Evolutionary conservation across 768 basidiomycete genomes (phyloP).

Genomic region (Suillus lakei): DNA sequence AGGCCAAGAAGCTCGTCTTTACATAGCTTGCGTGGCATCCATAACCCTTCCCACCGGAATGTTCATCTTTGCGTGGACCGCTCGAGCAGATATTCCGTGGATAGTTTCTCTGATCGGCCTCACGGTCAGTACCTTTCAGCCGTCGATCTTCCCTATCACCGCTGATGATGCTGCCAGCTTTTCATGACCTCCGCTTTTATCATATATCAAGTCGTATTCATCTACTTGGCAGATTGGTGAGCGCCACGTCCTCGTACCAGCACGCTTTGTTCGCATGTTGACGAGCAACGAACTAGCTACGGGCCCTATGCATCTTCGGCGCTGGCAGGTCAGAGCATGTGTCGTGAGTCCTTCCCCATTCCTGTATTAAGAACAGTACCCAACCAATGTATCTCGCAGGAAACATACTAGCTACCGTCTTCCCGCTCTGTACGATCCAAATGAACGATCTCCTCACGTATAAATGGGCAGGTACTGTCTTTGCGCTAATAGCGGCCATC

Average conservation of each 20-base stretch:
- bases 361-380: neutral
- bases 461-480: constrained; percentile 64
- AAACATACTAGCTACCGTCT: constrained; percentile 53
- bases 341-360: constrained; percentile 43
- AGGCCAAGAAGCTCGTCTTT: constrained; percentile 66
- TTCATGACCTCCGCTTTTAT: constrained; percentile 56
- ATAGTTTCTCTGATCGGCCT: constrained; percentile 43
- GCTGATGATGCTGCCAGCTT: constrained; percentile 36
- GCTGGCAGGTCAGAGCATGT: constrained; percentile 67
- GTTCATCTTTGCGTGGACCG: constrained; percentile 78
- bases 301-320: constrained; percentile 71
- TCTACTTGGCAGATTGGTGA: constrained; percentile 69
- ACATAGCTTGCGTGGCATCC: constrained; percentile 56
- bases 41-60: constrained; percentile 61
- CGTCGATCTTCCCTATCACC: neutral
- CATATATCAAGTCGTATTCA: constrained; percentile 62
- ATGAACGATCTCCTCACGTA: constrained; percentile 63
- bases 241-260: constrained; percentile 14
- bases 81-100: constrained; percentile 61
- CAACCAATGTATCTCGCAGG: constrained; percentile 34
- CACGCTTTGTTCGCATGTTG: neutral
- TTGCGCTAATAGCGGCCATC: constrained; percentile 53
- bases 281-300: constrained; percentile 37
- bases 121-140: constrained; percentile 21
- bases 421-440: constrained; percentile 65